Base-by-base conservation (phyloP, 1,139 yeast genomes). In the Pichia inconspicua region DNA sequence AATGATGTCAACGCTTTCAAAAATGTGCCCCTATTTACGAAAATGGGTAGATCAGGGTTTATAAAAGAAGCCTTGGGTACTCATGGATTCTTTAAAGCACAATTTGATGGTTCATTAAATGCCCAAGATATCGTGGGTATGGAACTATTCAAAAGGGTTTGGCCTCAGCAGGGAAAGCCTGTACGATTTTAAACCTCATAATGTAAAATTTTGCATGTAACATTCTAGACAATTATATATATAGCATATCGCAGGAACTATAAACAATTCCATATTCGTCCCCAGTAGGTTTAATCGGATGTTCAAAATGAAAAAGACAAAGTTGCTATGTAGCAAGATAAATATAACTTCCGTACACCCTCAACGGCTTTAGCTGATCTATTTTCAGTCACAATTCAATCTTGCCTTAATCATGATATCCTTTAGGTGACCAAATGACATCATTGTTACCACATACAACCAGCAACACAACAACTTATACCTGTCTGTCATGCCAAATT, bases 11-110 rank as follows among this genome's bases (percentile, higher is more conserved):
- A 78, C 55, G 87, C 86, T 81, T 94, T 85, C 75, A 87, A 87
- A 70, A 84, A 94, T 5, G 84, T 94, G 57, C 97, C 97, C 39
- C 71, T 94, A 55, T 92, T 88, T 66, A 90, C 97, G 43, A 88
- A 87, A 65, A 76, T 82, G 58, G 98, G 98, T 46, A 80, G 97
- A 65, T 75, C 89, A 39, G 99, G 99, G 49, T 85, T 84, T 65
- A 88, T 94, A 65, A 90, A 88, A 67, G 97, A 92, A 65, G 79
- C 90, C 64, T 75, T 94, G 69, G 99, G 99, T 69, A 94, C 98
- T 3, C 98, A 94, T 66, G 99, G 99, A 55, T 88, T 92, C 70
- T 90, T 84, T 75, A 94, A 94, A 70, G 96, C 97, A 25, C 85
- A 87, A 22, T 94, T 94, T 62, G 97, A 94, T 64, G 94, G 94